Conservation (phyloP, 306 rosid species). For the Glycine tomentella region DNA sequence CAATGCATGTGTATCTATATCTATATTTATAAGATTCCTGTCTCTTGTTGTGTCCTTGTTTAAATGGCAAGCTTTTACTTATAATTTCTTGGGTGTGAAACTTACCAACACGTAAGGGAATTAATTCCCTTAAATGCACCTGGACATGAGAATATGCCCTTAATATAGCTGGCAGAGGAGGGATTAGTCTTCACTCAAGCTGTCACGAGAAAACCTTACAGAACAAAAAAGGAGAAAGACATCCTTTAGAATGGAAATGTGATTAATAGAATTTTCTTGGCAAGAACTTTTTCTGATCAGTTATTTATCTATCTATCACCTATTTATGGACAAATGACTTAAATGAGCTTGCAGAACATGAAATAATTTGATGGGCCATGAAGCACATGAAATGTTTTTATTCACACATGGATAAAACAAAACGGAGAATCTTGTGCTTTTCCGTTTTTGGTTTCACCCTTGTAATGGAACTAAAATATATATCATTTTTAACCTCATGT, state of each 20-base stretch:
- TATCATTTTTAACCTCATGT: not conserved
- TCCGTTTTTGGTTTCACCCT: not conserved
- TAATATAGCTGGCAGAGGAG: not conserved
- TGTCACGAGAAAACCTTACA: constrained; percentile 1
- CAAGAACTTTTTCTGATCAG: not conserved
- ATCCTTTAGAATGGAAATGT: not conserved
- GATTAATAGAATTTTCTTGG: constrained; percentile 3
- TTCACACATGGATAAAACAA: not conserved
- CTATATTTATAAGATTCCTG: not conserved
- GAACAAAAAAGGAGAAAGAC: not conserved
- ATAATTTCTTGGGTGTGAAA: constrained; percentile 18
- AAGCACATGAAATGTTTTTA: constrained; percentile 7
- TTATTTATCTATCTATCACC: not conserved
- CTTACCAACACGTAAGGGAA: not conserved
- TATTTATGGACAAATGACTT: constrained; percentile 8
- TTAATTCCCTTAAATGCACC: not conserved
- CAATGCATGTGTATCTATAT: not conserved
- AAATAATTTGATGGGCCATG: constrained; percentile 19
- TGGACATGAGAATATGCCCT: not conserved
- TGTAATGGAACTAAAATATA: not conserved
- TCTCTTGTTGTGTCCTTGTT: not conserved
- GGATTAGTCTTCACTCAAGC: not conserved
- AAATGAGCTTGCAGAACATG: not conserved
- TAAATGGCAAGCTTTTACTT: not conserved
- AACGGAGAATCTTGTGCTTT: not conserved